These are phyloP conservation scores for Trichosporon faecale DNA, from an alignment of 1,284 basidiomycete species.

Conservation along the genomic window DNA sequence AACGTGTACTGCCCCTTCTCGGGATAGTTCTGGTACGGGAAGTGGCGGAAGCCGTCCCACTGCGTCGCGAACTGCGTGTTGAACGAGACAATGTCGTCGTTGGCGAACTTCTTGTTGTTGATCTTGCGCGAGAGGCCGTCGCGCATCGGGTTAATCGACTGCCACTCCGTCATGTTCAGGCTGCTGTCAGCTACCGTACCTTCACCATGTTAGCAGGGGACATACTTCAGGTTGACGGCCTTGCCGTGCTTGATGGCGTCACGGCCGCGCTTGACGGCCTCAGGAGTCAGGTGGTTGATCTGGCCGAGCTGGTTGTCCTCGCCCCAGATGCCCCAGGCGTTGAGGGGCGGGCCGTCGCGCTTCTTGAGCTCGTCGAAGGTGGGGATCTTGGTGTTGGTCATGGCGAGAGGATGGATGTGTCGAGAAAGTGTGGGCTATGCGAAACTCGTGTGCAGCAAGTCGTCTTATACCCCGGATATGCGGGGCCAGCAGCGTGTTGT, in stretches of 20 bases:
- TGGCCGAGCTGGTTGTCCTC: slow-evolving; percentile 36
- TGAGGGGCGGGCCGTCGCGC: slow-evolving; percentile 32
- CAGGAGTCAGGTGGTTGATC: slow-evolving; percentile 39
- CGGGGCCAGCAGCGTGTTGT: neutral
- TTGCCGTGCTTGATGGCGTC: slow-evolving; percentile 38
- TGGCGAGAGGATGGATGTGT: neutral
- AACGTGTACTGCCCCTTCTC: slow-evolving; percentile 21
- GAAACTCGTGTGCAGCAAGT: neutral
- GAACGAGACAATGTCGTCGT: slow-evolving; percentile 44
- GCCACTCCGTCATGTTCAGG: slow-evolving; percentile 12
- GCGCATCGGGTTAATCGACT: neutral
- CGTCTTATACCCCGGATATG: neutral
- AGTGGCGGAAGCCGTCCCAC: slow-evolving; percentile 52
- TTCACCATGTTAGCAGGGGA: neutral
- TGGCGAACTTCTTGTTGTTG: slow-evolving; percentile 9
- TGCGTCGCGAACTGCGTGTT: slow-evolving; percentile 53
- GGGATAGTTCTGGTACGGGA: slow-evolving; percentile 27
- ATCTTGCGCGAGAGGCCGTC: neutral
- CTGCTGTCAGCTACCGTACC: slow-evolving; percentile 1
- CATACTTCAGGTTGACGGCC: slow-evolving; percentile 39
- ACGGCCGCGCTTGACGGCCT: slow-evolving; percentile 32
- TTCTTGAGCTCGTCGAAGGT: slow-evolving; percentile 29
- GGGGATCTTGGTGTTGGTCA: slow-evolving; percentile 2
- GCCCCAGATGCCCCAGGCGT: slow-evolving; percentile 41
- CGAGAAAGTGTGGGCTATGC: neutral